phyloP scores from a whole-genome alignment of 148 eudicot species.

The Nyssa sinensis region DNA sequence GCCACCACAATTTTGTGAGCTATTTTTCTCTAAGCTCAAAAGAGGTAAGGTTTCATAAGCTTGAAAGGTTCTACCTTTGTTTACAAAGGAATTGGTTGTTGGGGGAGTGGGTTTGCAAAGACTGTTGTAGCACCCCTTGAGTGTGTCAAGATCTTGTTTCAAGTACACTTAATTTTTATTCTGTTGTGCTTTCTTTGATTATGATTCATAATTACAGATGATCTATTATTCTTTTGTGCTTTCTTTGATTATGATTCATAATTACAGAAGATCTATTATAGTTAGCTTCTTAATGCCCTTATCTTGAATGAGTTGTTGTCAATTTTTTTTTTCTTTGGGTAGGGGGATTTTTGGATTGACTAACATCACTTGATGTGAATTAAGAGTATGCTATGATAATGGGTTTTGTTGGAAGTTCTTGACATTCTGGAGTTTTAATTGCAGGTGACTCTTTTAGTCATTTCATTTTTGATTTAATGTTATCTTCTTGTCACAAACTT shows the following conservation, averaged over 20 bases:
- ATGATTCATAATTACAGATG: background rate
- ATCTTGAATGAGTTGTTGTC: background rate
- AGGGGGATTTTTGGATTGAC: too few species aligned
- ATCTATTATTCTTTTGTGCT: background rate
- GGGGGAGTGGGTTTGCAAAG: conserved; percentile 94
- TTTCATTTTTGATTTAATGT: background rate
- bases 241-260: conserved; percentile 1
- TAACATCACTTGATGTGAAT: background rate
- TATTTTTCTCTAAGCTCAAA: too few species aligned
- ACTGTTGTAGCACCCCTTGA: conserved; percentile 91
- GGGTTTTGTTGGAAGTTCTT: conserved; percentile 8
- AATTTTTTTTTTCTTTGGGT: too few species aligned
- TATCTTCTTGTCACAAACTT: background rate
- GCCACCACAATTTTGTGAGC: too few species aligned
- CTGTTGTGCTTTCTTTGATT: background rate
- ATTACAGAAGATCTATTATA: background rate
- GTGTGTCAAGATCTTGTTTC: conserved; percentile 89
- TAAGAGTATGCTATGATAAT: background rate
- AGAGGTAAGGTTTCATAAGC: too few species aligned
- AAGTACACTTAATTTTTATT: conserved; percentile 38
- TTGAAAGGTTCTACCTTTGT: conserved; percentile 61
- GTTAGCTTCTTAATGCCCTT: background rate
- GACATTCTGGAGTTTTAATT: background rate
- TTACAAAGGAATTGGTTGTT: conserved; percentile 77
- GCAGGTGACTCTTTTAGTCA: background rate